phyloP scores from a whole-genome alignment of 208 protist species.

The Trypanosoma avium region DNA sequence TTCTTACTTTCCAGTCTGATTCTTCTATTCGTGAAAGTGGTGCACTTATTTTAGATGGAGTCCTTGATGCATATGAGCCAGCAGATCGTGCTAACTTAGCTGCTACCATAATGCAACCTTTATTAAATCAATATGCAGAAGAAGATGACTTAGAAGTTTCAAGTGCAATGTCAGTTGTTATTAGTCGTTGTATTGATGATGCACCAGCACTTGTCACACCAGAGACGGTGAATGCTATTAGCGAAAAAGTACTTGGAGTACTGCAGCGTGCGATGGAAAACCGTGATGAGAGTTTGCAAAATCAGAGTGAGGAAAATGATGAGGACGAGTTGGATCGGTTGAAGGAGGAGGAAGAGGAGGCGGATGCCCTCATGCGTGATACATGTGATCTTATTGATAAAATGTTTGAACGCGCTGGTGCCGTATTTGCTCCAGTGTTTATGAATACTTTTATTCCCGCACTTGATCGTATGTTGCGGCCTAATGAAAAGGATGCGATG shows the following conservation, averaged over 20 bases:
- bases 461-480: conserved; percentile 53
- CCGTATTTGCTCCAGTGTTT: conserved; percentile 74
- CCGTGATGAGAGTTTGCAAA: conserved; percentile 47
- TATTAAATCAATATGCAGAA: conserved; percentile 62
- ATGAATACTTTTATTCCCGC: conserved; percentile 59
- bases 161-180: conserved; percentile 56
- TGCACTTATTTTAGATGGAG: conserved; percentile 69
- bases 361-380: conserved; percentile 58
- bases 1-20: conserved; percentile 62
- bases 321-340: conserved; percentile 86
- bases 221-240: conserved; percentile 49
- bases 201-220: conserved; percentile 54
- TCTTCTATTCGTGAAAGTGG: conserved; percentile 67
- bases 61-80: conserved; percentile 56
- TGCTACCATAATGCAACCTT: conserved; percentile 34
- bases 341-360: conserved; percentile 68
- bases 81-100: conserved; percentile 53
- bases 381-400: conserved; percentile 65
- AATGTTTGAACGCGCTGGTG: conserved; percentile 55
- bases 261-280: conserved; percentile 55
- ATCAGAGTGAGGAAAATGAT: conserved; percentile 66
- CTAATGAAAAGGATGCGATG: conserved; percentile 66
- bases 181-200: conserved; percentile 61
- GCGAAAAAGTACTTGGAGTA: conserved; percentile 66
- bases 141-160: conserved; percentile 67